Evolutionary conservation across 352 stramenopile genomes (phyloP), one percentile per base, ranked within the genome.

Genomic region (Phytophthora pisi): DNA sequence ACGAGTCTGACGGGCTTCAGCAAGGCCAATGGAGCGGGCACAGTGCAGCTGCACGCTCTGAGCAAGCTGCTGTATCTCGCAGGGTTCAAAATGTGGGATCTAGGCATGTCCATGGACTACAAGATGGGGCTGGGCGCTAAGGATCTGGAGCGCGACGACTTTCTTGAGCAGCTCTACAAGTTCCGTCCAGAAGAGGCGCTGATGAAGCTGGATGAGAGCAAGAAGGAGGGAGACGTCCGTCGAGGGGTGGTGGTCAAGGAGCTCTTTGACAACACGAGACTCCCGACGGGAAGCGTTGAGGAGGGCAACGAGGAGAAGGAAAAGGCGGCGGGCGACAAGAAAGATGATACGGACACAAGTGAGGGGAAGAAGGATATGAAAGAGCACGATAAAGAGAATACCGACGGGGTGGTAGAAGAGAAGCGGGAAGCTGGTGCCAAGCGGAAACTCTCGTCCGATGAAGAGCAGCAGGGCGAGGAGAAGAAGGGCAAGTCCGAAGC

Each of bases 51-150:
- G 8, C 84, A 95, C 63, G 89, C 87, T 10, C 70, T 96, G 11
- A 86, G 85, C 20, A 79, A 84, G 31, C 74, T 93, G 52, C 64
- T 96, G 24, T 89, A 92, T 55, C 68, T 90, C 7, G 77, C 77
- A 23, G 89, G 88, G 28, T 89, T 95, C 15, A 83, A 92, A 26
- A 77, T 96, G 62, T 96, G 89, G 89, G 89, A 96, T 66, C 60
- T 96, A 15, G 89, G 89, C 66, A 96, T 96, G 89, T 91, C 84
- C 36, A 96, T 96, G 86, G 77, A 88, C 18, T 96, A 96, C 74
- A 96, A 96, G 62, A 82, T 91, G 67, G 80, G 85, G 36, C 72
- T 96, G 18, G 89, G 89, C 16, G 89, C 86, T 1, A 80, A 75
- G 11, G 82, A 96, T 63, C 53, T 92, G 24, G 75, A 88, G 15